Percentiles rank a stretch among this genome's conserved stretches.
These are phyloP conservation scores for Mucor piriformis DNA, from an alignment of 371 early-diverging fungal genomes.

Conservation along the genomic window DNA sequence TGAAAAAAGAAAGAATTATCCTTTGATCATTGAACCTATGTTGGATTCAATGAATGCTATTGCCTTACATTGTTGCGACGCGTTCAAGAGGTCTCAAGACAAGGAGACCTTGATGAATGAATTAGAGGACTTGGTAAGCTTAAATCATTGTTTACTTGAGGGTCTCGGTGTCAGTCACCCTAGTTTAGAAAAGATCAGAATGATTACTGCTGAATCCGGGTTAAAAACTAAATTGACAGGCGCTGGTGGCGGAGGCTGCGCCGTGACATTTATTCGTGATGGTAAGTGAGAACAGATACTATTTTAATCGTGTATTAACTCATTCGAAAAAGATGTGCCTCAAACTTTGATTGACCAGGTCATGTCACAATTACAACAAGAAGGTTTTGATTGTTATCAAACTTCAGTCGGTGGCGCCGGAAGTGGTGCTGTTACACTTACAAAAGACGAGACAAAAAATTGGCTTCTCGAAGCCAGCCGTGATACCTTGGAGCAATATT, in stretches of 20 bases:
- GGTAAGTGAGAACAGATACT: slow-evolving; percentile 40
- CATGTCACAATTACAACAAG: slow-evolving; percentile 42
- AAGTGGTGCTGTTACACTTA: slow-evolving; percentile 46
- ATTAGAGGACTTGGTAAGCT: slow-evolving; percentile 68
- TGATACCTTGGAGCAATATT: slow-evolving; percentile 30
- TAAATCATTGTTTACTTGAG: slow-evolving; percentile 82
- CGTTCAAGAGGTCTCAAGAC: slow-evolving; percentile 26
- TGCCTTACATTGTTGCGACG: slow-evolving; percentile 56
- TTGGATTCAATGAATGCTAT: slow-evolving; percentile 79
- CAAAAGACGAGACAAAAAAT: slow-evolving; percentile 17
- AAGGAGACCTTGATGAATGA: slow-evolving; percentile 28
- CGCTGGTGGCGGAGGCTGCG: slow-evolving; percentile 98
- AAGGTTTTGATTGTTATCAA: slow-evolving; percentile 75
- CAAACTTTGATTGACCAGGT: slow-evolving; percentile 46
- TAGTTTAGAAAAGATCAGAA: slow-evolving; percentile 77
- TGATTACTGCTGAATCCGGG: slow-evolving; percentile 60
- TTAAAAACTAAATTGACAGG: slow-evolving; percentile 92
- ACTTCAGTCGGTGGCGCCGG: slow-evolving; percentile 80
- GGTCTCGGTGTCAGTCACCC: slow-evolving; percentile 86
- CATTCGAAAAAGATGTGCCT: slow-evolving; percentile 24
- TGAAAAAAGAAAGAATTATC: slow-evolving; percentile 62
- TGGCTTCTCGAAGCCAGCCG: slow-evolving; percentile 38
- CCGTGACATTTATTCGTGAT: slow-evolving; percentile 77
- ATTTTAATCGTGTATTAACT: neutral
- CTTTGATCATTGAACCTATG: slow-evolving; percentile 69